phyloP scores from a whole-genome alignment of 192 early-diverging fungal species.

The Backusella tarrabulga region DNA sequence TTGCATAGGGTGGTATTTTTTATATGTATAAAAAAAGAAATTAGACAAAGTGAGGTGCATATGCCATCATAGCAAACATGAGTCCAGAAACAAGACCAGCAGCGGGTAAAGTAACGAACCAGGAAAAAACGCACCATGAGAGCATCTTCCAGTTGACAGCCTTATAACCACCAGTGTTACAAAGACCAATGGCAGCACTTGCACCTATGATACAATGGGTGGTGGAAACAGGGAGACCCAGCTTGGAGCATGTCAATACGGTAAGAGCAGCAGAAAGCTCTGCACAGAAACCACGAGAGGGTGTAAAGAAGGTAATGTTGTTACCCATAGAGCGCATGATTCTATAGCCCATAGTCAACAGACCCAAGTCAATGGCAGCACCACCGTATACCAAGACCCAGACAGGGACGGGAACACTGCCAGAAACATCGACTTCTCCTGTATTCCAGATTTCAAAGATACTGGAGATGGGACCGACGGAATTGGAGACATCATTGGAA shows the following conservation, averaged over 20 bases:
- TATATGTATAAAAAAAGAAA: neutral
- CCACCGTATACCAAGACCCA: constrained; percentile 78
- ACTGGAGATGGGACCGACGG: constrained; percentile 78
- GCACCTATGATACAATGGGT: constrained; percentile 85
- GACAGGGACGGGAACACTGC: constrained; percentile 59
- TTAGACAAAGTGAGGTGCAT: constrained; percentile 39
- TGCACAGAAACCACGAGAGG: constrained; percentile 78
- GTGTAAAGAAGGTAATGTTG: constrained; percentile 81
- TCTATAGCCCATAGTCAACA: constrained; percentile 70
- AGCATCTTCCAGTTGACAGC: constrained; percentile 78
- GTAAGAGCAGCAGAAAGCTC: too few relatives aligned
- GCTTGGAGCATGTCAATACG: too few relatives aligned
- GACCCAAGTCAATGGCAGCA: constrained; percentile 72
- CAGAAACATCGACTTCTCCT: constrained; percentile 43
- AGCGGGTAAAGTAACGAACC: constrained; percentile 75
- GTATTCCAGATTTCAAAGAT: constrained; percentile 72
- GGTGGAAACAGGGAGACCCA: constrained; percentile 80
- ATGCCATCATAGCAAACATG: constrained; percentile 63
- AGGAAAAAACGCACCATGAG: constrained; percentile 61
- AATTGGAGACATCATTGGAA: constrained; percentile 88
- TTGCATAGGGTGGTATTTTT: neutral
- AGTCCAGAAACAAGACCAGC: constrained; percentile 65
- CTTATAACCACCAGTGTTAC: constrained; percentile 48
- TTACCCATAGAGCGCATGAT: constrained; percentile 82
- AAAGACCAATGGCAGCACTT: constrained; percentile 73